Conservation (phyloP, 83 land plant species). For the Picea abies region DNA sequence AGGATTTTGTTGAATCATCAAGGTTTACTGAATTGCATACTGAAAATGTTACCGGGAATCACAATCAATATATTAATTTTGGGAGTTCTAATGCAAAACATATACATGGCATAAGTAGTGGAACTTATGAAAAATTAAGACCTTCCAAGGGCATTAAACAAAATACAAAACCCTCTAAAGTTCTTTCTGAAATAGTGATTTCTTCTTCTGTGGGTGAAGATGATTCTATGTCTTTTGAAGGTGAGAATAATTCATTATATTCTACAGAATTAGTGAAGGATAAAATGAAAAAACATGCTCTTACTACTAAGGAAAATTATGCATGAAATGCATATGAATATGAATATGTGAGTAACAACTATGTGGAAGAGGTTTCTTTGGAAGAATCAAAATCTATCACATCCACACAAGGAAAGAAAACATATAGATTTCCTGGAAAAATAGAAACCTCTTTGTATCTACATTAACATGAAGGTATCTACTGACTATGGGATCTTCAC, state of each 20-base stretch:
- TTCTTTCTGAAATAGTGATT: not conserved
- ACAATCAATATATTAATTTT: too few relatives aligned
- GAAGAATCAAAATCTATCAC: conserved; percentile 33
- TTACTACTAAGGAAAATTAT: too few relatives aligned
- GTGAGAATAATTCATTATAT: conserved; percentile 1
- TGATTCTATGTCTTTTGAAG: conserved; percentile 11
- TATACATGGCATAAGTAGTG: too few relatives aligned
- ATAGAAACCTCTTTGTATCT: conserved; percentile 69
- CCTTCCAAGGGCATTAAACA: too few relatives aligned
- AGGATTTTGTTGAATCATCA: too few relatives aligned
- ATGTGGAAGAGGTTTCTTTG: not conserved
- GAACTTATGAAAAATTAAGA: too few relatives aligned
- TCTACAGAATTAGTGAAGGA: not conserved
- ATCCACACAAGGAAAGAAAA: conserved; percentile 31
- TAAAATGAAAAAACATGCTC: too few relatives aligned
- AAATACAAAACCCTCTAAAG: too few relatives aligned
- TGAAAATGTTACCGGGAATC: too few relatives aligned
- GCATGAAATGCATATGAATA: too few relatives aligned
- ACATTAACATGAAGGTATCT: conserved; percentile 86
- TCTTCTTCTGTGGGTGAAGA: not conserved
- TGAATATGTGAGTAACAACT: conserved; percentile 8
- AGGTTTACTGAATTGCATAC: too few relatives aligned
- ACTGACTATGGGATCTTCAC: conserved; percentile 93
- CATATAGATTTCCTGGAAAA: conserved; percentile 55
- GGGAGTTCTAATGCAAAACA: too few relatives aligned